Conservation (phyloP, 2,329 filamentous ascomycete species). For the Pezizomycotina sp. region DNA sequence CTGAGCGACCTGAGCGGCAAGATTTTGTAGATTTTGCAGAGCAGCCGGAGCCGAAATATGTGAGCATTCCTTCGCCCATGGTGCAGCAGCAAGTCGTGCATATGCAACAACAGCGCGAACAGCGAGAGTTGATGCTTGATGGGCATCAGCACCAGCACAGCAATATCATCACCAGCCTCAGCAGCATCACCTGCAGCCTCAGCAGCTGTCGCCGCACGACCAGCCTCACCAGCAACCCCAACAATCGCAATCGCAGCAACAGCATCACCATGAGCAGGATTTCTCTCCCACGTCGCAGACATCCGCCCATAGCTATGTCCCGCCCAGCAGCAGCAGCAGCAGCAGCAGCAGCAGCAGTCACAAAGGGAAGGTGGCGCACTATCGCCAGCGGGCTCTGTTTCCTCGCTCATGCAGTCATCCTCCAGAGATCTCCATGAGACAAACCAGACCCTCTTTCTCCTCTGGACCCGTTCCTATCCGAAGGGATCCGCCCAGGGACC, state of each 20-base stretch:
- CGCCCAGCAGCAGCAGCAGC: neutral
- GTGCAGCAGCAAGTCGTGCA: conserved; percentile 19
- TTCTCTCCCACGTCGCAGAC: conserved; percentile 17
- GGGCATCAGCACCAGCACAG: conserved; percentile 9
- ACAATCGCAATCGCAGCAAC: no score
- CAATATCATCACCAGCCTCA: no score
- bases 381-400: conserved; percentile 18
- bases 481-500: conserved; percentile 11
- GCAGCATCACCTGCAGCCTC: no score
- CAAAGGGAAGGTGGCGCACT: conserved; percentile 14
- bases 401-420: conserved; percentile 18
- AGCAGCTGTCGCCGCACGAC: no score
- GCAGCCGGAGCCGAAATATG: conserved; percentile 18
- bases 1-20: no score
- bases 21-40: no score
- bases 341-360: conserved; percentile 2
- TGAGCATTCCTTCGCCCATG: conserved; percentile 19
- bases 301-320: conserved; percentile 14
- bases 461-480: conserved; percentile 11
- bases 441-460: conserved; percentile 16
- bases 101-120: conserved; percentile 15
- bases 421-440: conserved; percentile 18
- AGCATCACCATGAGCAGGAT: conserved; percentile 13
- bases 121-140: conserved; percentile 15
- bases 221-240: no score